A percentile compares a stretch with the other conserved stretches of the same genome.
Conservation (phyloP, 768 basidiomycete genomes). For the Xerocomellus dryophilus region DNA sequence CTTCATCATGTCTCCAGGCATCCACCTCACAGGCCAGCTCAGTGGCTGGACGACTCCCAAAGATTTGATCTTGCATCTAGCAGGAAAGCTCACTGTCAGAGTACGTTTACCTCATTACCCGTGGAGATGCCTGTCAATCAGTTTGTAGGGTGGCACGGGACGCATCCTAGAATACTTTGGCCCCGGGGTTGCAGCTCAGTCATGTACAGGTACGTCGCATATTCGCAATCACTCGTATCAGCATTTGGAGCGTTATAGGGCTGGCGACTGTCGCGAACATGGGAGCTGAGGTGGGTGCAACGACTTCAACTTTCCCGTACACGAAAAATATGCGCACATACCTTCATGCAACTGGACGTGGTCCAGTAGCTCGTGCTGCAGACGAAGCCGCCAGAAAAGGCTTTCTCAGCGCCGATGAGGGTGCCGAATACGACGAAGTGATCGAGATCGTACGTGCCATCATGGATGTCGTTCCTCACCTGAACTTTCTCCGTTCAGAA, state of each 20-base stretch:
- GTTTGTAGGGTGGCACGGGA: slow-evolving; percentile 84
- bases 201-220: slow-evolving; percentile 72
- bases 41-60: slow-evolving; percentile 94
- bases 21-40: slow-evolving; percentile 85
- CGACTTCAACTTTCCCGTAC: slow-evolving; percentile 97
- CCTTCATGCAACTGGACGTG: slow-evolving; percentile 85
- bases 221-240: not conserved
- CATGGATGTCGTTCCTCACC: not conserved
- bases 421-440: slow-evolving; percentile 90
- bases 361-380: slow-evolving; percentile 80
- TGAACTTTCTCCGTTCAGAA: slow-evolving; percentile 49
- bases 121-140: not conserved
- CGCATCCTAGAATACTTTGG: slow-evolving; percentile 97
- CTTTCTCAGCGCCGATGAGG: slow-evolving; percentile 80
- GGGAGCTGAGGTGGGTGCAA: slow-evolving; percentile 99
- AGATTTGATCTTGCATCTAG: slow-evolving; percentile 91
- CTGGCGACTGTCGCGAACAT: slow-evolving; percentile 97
- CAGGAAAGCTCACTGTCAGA: slow-evolving; percentile 90
- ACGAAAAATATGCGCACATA: slow-evolving; percentile 86
- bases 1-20: slow-evolving; percentile 45
- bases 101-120: slow-evolving; percentile 44
- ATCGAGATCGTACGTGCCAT: slow-evolving; percentile 78
- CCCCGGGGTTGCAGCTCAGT: slow-evolving; percentile 82
- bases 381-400: slow-evolving; percentile 76
- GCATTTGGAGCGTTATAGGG: slow-evolving; percentile 39